Evolutionary conservation across 805 yeast genomes (phyloP).

Genomic region (Nakazawaea ernobii): DNA sequence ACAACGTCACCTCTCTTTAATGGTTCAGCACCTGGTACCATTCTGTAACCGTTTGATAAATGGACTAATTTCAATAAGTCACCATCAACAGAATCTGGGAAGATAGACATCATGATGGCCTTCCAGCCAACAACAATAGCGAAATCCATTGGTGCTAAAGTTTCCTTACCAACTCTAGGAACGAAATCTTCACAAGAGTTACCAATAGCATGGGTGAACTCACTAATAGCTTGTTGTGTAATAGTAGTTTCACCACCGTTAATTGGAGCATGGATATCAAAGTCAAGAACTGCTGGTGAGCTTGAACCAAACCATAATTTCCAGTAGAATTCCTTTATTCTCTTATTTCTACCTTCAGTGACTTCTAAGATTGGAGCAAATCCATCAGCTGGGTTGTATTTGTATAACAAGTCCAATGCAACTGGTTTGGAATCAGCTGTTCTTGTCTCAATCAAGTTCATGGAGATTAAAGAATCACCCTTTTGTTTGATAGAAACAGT

Average conservation of each 20-base stretch:
- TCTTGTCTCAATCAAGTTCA: conserved; percentile 82
- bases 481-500: conserved; percentile 58
- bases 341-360: conserved; percentile 82
- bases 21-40: conserved; percentile 89
- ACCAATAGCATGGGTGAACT: conserved; percentile 95
- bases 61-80: conserved; percentile 92
- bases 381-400: conserved; percentile 81
- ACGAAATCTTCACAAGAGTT: conserved; percentile 96
- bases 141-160: conserved; percentile 97
- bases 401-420: conserved; percentile 71
- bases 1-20: conserved; percentile 85
- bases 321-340: conserved; percentile 98
- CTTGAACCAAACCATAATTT: conserved; percentile 82
- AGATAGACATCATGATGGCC: conserved; percentile 95
- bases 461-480: conserved; percentile 49
- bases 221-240: conserved; percentile 73
- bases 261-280: conserved; percentile 66
- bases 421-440: conserved; percentile 72
- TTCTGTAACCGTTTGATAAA: conserved; percentile 87
- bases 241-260: conserved; percentile 65
- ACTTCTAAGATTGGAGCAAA: conserved; percentile 91
- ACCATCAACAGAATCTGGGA: conserved; percentile 95
- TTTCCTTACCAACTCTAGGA: conserved; percentile 74
- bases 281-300: conserved; percentile 57
- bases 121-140: conserved; percentile 99